A percentile compares a stretch with the other conserved stretches of the same genome.
Conservation (phyloP, 805 yeast species). For the Saccharomycopsis fibuligera region DNA sequence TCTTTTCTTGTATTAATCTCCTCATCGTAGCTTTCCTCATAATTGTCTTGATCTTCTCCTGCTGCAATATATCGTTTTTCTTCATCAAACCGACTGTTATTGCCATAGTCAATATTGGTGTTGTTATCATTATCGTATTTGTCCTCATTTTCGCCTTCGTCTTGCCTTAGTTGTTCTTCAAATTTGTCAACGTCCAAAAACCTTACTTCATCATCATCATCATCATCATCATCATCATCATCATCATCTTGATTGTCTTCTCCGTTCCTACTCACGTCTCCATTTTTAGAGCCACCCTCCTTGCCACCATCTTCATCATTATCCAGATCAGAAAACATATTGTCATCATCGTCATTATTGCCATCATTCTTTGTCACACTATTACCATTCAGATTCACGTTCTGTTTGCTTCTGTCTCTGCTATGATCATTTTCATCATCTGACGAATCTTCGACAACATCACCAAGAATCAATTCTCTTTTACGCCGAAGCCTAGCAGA, state of each 20-base stretch:
- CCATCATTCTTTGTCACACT: not conserved
- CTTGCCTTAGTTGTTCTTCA: constrained; percentile 8
- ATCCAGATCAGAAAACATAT: constrained; percentile 18
- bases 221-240: not conserved
- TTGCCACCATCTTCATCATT: constrained; percentile 8
- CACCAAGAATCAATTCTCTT: not conserved
- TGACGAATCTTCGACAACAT: constrained; percentile 10
- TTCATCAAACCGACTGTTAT: constrained; percentile 9
- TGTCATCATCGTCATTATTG: constrained; percentile 10
- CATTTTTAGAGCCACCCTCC: not conserved
- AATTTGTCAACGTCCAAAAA: constrained; percentile 11
- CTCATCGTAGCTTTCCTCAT: constrained; percentile 22
- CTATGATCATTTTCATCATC: constrained; percentile 11
- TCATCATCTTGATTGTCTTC: not conserved
- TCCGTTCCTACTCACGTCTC: not conserved
- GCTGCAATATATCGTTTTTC: constrained; percentile 2
- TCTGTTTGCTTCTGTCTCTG: not conserved
- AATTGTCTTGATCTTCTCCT: too few relatives aligned
- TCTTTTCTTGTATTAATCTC: constrained; percentile 24
- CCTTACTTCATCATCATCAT: constrained; percentile 3
- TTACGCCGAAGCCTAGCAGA: too few relatives aligned
- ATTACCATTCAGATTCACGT: not conserved
- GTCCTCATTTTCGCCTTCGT: constrained; percentile 1
- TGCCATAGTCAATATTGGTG: not conserved
- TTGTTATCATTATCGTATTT: constrained; percentile 1